phyloP scores from a whole-genome alignment of 441 rosid species.

The Capsella rubella region DNA sequence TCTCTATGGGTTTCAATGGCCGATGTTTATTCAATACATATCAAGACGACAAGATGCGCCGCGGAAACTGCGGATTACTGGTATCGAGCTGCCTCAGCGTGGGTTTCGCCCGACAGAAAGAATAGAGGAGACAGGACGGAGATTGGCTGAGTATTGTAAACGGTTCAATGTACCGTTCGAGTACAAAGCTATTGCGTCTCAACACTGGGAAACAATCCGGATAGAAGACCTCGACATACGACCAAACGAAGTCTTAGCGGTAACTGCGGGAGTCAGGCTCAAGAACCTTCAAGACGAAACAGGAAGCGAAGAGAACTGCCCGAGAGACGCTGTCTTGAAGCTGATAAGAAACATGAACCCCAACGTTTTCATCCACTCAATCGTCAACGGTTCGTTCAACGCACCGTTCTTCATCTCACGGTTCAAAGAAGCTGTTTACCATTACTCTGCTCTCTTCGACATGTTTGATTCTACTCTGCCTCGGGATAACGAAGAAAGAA shows the following conservation, averaged over 20 bases:
- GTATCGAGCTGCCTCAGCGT: slow-evolving; percentile 75
- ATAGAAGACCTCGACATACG: slow-evolving; percentile 62
- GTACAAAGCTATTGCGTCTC: slow-evolving; percentile 63
- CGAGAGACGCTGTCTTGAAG: slow-evolving; percentile 59
- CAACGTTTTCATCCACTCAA: slow-evolving; percentile 53
- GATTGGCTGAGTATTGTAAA: slow-evolving; percentile 68
- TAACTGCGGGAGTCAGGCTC: slow-evolving; percentile 57
- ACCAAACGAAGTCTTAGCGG: slow-evolving; percentile 68
- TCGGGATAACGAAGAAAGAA: slow-evolving; percentile 58
- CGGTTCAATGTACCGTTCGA: slow-evolving; percentile 72
- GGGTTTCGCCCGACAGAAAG: slow-evolving; percentile 71
- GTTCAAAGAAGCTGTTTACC: slow-evolving; percentile 79
- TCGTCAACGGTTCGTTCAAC: slow-evolving; percentile 63
- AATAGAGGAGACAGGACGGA: slow-evolving; percentile 74
- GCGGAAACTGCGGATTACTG: slow-evolving; percentile 73
- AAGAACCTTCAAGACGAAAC: slow-evolving; percentile 71
- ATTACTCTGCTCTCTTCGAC: slow-evolving; percentile 69
- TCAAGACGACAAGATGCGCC: slow-evolving; percentile 52
- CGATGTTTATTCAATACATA: slow-evolving; percentile 66
- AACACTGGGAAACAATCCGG: slow-evolving; percentile 67
- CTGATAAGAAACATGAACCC: slow-evolving; percentile 77
- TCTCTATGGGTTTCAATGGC: slow-evolving; percentile 84
- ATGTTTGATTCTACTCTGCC: slow-evolving; percentile 61
- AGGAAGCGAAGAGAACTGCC: slow-evolving; percentile 53
- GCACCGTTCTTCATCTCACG: slow-evolving; percentile 76